Evolutionary conservation across 306 rosid genomes (phyloP).

Genomic region (Vicia villosa): DNA sequence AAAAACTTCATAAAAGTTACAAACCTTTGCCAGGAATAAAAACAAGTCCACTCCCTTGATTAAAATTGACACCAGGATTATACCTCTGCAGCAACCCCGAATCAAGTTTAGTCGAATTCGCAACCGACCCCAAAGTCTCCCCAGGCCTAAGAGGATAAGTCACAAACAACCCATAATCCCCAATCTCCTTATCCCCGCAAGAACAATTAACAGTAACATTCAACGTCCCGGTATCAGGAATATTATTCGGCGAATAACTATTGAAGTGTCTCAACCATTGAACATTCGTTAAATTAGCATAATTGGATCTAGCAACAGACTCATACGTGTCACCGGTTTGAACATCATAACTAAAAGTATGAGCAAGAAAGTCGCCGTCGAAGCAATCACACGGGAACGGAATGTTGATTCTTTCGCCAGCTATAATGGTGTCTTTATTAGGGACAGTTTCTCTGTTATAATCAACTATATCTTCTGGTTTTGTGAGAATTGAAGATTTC

Average conservation of each 20-base stretch:
- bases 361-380: conserved; percentile 48
- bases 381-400: conserved; percentile 72
- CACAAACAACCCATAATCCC: conserved; percentile 63
- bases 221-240: conserved; percentile 47
- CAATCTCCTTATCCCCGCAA: conserved; percentile 60
- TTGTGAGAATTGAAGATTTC: conserved; percentile 21
- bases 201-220: conserved; percentile 74
- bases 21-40: conserved; percentile 73
- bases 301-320: conserved; percentile 23
- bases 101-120: conserved; percentile 4
- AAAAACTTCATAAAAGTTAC: neutral
- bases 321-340: conserved; percentile 43
- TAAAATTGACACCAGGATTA: conserved; percentile 67
- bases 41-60: conserved; percentile 60
- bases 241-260: conserved; percentile 26
- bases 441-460: conserved; percentile 51
- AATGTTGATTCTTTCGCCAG: conserved; percentile 44
- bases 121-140: conserved; percentile 50
- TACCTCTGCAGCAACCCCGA: conserved; percentile 50
- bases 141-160: conserved; percentile 65
- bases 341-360: conserved; percentile 53
- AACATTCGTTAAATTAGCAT: conserved; percentile 60
- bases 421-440: conserved; percentile 39
- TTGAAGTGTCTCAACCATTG: conserved; percentile 53
- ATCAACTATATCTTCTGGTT: conserved; percentile 37